These are phyloP conservation scores for Brassica cretica DNA, from an alignment of 345 rosid genomes.

Conservation along the genomic window DNA sequence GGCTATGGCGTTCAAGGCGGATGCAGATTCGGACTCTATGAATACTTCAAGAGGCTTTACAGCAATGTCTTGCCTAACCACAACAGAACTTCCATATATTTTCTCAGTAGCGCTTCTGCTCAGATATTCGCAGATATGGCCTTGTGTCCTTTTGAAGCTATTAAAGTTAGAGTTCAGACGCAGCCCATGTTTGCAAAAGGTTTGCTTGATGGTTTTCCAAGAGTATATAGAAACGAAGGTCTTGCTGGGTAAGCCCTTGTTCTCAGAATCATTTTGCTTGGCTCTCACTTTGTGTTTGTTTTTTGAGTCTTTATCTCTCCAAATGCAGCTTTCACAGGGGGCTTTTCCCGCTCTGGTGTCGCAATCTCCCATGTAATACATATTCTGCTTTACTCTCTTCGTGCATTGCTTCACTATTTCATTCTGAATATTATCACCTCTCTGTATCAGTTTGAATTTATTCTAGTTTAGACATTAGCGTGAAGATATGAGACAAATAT, in stretches of 20 bases:
- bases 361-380: not conserved
- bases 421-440: not conserved
- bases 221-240: constrained; percentile 55
- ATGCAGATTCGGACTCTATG: constrained; percentile 62
- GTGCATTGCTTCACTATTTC: not conserved
- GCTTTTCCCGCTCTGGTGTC: constrained; percentile 13
- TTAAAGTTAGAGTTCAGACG: constrained; percentile 60
- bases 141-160: constrained; percentile 69
- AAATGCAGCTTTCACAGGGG: constrained; percentile 44
- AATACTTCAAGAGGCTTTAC: constrained; percentile 59
- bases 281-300: not conserved
- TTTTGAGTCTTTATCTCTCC: constrained; percentile 3
- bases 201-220: constrained; percentile 60
- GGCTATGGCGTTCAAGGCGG: constrained; percentile 72
- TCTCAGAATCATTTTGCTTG: not conserved
- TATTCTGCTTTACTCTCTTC: too few species aligned
- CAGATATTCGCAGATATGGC: constrained; percentile 59
- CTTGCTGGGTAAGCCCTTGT: constrained; percentile 46
- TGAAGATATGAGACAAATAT: not conserved
- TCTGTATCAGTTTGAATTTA: not conserved
- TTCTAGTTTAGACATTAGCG: not conserved
- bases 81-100: constrained; percentile 52
- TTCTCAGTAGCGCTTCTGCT: constrained; percentile 68
- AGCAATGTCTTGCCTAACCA: constrained; percentile 45
- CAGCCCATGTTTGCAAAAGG: constrained; percentile 67